A percentile compares a stretch with the other conserved stretches of the same genome.
Evolutionary conservation across 1,284 basidiomycete genomes (phyloP).

Genomic region (Leccinum ponderosum): DNA sequence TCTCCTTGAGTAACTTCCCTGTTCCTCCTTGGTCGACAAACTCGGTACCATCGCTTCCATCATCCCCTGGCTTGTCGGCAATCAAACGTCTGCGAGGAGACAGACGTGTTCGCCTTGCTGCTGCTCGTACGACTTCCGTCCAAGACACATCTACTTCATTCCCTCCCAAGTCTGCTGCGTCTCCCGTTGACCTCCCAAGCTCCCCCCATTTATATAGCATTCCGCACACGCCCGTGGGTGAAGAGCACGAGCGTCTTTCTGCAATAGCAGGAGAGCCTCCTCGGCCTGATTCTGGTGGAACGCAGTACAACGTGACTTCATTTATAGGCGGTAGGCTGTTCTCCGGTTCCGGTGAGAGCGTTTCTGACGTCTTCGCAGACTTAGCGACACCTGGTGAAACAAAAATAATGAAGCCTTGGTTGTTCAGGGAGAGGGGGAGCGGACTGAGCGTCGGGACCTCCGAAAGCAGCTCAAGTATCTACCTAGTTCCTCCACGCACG

Average conservation of each 20-base stretch:
- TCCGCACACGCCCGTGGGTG: slow-evolving; percentile 33
- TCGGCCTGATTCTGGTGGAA: slow-evolving; percentile 47
- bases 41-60: slow-evolving; percentile 17
- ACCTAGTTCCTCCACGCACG: slow-evolving; percentile 1
- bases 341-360: neutral
- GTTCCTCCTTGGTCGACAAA: slow-evolving; percentile 49
- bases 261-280: slow-evolving; percentile 20
- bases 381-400: slow-evolving; percentile 29
- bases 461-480: neutral
- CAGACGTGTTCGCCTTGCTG: slow-evolving; percentile 20
- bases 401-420: slow-evolving; percentile 6
- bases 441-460: neutral
- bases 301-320: slow-evolving; percentile 72
- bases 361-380: slow-evolving; percentile 26
- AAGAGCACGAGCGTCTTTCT: slow-evolving; percentile 30
- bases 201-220: slow-evolving; percentile 16
- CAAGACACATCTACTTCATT: slow-evolving; percentile 7
- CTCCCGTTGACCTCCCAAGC: slow-evolving; percentile 17
- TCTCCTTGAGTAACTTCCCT: slow-evolving; percentile 72
- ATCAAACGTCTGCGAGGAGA: slow-evolving; percentile 24
- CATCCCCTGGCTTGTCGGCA: slow-evolving; percentile 9
- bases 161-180: slow-evolving; percentile 6
- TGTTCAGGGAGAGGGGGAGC: slow-evolving; percentile 2
- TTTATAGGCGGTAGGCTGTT: slow-evolving; percentile 63
- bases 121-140: slow-evolving; percentile 1